phyloP scores from a whole-genome alignment of 768 basidiomycete genomes.

The Naganishia friedmannii region DNA sequence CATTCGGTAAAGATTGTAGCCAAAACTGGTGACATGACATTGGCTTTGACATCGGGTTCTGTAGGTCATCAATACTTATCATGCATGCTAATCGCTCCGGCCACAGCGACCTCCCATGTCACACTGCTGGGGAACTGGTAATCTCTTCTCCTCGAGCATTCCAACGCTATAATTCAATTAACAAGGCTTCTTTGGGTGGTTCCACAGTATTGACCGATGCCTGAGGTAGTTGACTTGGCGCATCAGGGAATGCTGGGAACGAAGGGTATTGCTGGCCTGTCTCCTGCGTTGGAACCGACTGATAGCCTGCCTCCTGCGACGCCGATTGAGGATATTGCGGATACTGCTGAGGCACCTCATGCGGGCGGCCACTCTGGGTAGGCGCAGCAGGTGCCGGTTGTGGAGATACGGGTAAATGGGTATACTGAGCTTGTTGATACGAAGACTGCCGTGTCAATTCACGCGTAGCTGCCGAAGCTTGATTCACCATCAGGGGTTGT shows the following conservation, averaged over 20 bases:
- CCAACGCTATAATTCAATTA: constrained; percentile 43
- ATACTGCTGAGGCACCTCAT: background rate
- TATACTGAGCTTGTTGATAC: constrained; percentile 32
- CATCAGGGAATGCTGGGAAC: constrained; percentile 48
- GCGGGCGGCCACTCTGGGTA: background rate
- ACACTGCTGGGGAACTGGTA: background rate
- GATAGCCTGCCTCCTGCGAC: background rate
- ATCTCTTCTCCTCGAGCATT: background rate
- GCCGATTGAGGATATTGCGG: too few species aligned
- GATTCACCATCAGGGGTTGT: constrained; percentile 30
- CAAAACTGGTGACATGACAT: too few species aligned
- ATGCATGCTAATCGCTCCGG: background rate
- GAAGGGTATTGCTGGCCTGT: constrained; percentile 9
- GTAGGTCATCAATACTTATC: too few species aligned
- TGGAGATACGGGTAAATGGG: constrained; percentile 25
- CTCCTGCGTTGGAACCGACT: background rate
- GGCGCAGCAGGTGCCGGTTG: constrained; percentile 32
- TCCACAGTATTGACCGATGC: constrained; percentile 35
- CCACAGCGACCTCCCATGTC: background rate
- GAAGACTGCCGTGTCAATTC: background rate
- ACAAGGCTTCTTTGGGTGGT: constrained; percentile 45
- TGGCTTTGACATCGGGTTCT: too few species aligned
- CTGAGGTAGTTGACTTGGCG: constrained; percentile 33
- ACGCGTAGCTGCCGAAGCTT: constrained; percentile 31
- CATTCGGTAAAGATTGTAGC: too few species aligned